These are phyloP conservation scores for Cadophora malorum DNA, from an alignment of 2,329 filamentous ascomycete genomes.

Conservation along the genomic window DNA sequence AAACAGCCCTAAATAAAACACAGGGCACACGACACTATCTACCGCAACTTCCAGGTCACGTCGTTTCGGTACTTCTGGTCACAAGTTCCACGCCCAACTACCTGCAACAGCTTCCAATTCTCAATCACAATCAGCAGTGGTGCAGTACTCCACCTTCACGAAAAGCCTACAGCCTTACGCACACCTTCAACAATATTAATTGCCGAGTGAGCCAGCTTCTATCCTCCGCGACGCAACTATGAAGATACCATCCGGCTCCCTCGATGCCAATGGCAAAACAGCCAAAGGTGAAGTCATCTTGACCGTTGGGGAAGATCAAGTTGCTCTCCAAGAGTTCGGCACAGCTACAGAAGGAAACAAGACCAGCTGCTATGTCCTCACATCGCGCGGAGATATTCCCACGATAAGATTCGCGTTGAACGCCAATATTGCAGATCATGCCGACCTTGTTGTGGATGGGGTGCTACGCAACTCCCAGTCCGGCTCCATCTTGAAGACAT, in stretches of 20 bases:
- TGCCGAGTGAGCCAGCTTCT: not conserved
- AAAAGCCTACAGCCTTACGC: not conserved
- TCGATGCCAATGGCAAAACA: conserved; percentile 5
- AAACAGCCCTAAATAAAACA: not conserved
- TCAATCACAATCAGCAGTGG: too few relatives aligned
- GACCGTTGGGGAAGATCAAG: not conserved
- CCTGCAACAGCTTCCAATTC: too few relatives aligned
- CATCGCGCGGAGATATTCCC: conserved; percentile 31
- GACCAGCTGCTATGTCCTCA: conserved; percentile 32
- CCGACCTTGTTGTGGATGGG: conserved; percentile 41
- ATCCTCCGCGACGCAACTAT: not conserved
- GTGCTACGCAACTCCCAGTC: conserved; percentile 36
- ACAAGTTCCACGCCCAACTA: too few relatives aligned
- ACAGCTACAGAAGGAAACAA: conserved; percentile 10
- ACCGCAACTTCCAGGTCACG: too few relatives aligned
- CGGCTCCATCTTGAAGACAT: not conserved
- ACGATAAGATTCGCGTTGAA: conserved; percentile 18
- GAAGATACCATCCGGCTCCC: conserved; percentile 13
- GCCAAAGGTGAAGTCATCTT: conserved; percentile 12
- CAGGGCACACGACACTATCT: too few relatives aligned
- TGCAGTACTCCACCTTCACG: not conserved
- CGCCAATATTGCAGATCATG: conserved; percentile 29
- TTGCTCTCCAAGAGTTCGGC: conserved; percentile 17
- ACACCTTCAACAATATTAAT: not conserved
- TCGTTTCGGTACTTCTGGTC: too few relatives aligned